Base-by-base conservation (phyloP, 2,329 filamentous ascomycete species). In the Neofusicoccum sp. region DNA sequence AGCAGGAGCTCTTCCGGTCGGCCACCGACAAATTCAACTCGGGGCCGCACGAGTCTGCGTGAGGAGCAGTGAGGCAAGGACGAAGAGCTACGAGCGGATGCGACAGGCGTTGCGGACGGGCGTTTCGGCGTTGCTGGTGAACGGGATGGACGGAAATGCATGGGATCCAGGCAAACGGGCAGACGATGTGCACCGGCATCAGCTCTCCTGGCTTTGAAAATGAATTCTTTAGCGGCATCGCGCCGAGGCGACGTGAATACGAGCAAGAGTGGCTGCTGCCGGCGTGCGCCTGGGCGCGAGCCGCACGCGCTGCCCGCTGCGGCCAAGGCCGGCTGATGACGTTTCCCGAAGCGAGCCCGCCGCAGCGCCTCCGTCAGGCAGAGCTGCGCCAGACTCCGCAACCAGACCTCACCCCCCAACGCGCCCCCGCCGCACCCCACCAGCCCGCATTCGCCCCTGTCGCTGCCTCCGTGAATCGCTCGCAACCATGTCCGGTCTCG, bases 1-100 rank as follows among this genome's bases (percentile, higher is more conserved):
- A 99, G 75, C 89, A 95, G 76, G 93, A 96, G 76, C 86, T 97
- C 69, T 98, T 99, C 78, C 89, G 90, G 47, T 89, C 87, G 64
- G 93, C 93, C 1, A 89, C 87, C 1, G 87, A 88, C 67, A 89
- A 90, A 70, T 91, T 89, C 76, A 86, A 87, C 66, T 81, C 81
- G 56, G 80, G 71, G 33, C 80, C 80, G 12, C 77, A 80, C 65
- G 70, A 77, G 64, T 22, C 22, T 22, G 14, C 39, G 31, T 58
- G 28, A 58, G 59, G 34, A 43, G 45, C 44, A 47, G 22, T 16
- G 29, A 47, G 11, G 14, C 29, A 47, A 47, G 67, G 66, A 67
- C 33, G 12, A 22, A 41, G 44, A 47, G 37, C 29, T 61, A 43
- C 33, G 31, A 52, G 29, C 22, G 47, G 29, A 22, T 41, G 22